A percentile compares a stretch with the other conserved stretches of the same genome.
These are phyloP conservation scores for Aureobasidium sp. DNA, from an alignment of 2,329 filamentous ascomycete genomes.

Conservation along the genomic window DNA sequence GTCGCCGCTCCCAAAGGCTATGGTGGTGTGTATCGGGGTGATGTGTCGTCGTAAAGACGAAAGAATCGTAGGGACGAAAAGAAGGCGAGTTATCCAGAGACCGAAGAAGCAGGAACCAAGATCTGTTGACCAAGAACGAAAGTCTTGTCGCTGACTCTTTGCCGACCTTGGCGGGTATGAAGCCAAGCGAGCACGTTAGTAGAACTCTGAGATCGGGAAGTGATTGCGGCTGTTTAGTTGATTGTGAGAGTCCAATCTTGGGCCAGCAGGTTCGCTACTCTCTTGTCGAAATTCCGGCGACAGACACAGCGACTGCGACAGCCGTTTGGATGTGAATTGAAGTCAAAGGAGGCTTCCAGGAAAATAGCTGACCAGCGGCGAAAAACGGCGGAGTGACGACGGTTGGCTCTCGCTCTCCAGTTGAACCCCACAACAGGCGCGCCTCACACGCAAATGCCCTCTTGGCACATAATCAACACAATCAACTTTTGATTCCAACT, in stretches of 20 bases:
- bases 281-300: neutral
- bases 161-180: slow-evolving; percentile 3
- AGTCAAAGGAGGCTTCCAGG: neutral
- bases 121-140: slow-evolving; percentile 4
- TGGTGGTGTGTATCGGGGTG: neutral
- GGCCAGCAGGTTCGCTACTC: neutral
- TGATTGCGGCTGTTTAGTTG: neutral
- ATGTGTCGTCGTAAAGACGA: neutral
- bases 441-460: neutral
- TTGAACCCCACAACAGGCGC: neutral
- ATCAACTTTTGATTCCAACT: neutral
- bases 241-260: neutral
- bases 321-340: neutral
- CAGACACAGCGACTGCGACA: neutral
- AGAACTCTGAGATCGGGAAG: neutral
- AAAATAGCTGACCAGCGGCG: neutral
- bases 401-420: neutral
- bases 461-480: neutral
- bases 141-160: slow-evolving; percentile 8
- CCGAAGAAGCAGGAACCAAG: neutral
- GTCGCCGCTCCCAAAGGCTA: slow-evolving; percentile 34
- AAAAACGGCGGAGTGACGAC: slow-evolving; percentile 1
- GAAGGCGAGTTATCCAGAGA: neutral
- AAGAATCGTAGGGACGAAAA: neutral
- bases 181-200: slow-evolving; percentile 2